Evolutionary conservation across 495 filamentous ascomycete species (phyloP), one percentile per base, ranked within the genome.

Genomic region (Neurospora sp.): DNA sequence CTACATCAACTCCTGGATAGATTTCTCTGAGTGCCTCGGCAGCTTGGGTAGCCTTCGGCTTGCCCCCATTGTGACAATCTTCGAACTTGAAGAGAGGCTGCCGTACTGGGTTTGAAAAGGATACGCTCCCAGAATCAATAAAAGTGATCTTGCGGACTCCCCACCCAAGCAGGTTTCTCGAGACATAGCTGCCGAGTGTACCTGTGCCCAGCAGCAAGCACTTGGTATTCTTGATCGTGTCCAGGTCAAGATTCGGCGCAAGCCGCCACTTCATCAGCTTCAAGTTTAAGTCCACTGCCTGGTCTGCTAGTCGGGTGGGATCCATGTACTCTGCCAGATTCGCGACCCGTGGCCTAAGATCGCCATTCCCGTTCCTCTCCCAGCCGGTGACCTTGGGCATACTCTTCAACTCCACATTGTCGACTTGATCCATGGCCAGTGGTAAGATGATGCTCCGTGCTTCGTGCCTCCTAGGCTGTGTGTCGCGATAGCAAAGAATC

Each of bases 181-280:
- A 91, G 70, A 99, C 94, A 79, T 98, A 97, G 71, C 92, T 93
- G 39, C 96, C 96, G 18, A 99, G 87, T 3, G 96, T 99, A 31
- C 96, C 96, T 14, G 96, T 94, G 31, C 96, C 96, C n/a, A 99
- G 90, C 39, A 99, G 83, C 53, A 99, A 88, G 77, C 96, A 99
- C 75, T 90, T 97, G 8, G 96, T 95, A 61, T 90, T 86, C 79
- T 97, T 98, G 77, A 98, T 92, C 69, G 87, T 89, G 12, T 97
- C 93, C 14, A 99, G 89, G 78, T 98, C 87, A 31, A 99, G 84
- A 61, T 89, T 89, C 8, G 96, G 96, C 22, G 94, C 93, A 71
- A 99, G 92, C 37, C 96, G 90, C 96, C 96, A 99, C 83, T 97
- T 98, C 89, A 99, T 99, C 70, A 99, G 87, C 82, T 98, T 98